Evolutionary conservation across 2,329 filamentous ascomycete genomes (phyloP).

Genomic region (Exophiala sideris): DNA sequence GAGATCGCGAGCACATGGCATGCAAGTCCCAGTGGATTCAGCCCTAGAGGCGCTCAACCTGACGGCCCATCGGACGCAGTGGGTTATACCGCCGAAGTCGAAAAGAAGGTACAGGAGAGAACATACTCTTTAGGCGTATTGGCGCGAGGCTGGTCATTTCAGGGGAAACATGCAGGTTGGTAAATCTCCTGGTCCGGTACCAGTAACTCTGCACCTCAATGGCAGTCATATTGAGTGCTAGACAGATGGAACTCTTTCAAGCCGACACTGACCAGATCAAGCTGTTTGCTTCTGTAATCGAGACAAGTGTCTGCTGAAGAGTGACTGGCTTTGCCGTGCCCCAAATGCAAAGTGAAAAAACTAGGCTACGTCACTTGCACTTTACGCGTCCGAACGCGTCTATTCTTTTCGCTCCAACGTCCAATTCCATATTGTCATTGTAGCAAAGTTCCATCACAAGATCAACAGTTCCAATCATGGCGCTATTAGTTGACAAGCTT

Average conservation of each 20-base stretch:
- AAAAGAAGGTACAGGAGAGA: conserved; percentile 16
- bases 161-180: no score
- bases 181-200: no score
- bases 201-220: no score
- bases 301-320: no score
- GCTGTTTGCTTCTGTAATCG: no score
- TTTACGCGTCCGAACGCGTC: conserved; percentile 15
- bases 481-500: conserved; percentile 63
- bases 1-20: conserved; percentile 8
- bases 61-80: conserved; percentile 1
- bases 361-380: conserved; percentile 10
- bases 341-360: no score
- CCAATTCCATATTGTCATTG: not conserved
- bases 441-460: not conserved
- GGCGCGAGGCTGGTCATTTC: not conserved
- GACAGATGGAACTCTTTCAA: no score
- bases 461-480: conserved; percentile 44
- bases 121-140: conserved; percentile 8
- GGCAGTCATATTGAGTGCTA: no score
- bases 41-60: conserved; percentile 8
- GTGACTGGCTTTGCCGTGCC: no score
- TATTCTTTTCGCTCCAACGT: not conserved
- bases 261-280: no score
- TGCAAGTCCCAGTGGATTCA: conserved; percentile 7
- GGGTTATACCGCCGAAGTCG: conserved; percentile 4